Evolutionary conservation across 2,329 filamentous ascomycete genomes (phyloP).

Genomic region (Fusarium sp.): DNA sequence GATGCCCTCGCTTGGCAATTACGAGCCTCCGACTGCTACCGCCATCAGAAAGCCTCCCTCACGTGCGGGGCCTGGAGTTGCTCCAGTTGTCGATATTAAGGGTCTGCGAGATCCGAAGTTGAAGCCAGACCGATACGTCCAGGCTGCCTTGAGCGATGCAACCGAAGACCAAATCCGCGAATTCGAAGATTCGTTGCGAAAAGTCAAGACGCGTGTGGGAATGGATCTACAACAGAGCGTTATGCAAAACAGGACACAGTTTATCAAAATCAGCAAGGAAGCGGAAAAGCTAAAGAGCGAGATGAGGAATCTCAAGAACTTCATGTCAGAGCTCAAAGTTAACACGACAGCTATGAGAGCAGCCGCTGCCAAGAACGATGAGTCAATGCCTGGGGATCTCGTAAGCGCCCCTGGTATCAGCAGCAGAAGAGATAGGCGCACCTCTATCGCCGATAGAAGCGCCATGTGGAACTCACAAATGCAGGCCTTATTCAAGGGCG

Average conservation of each 20-base stretch:
- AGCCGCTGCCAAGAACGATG: constrained; percentile 63
- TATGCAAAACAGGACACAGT: constrained; percentile 96
- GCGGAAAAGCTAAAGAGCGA: constrained; percentile 97
- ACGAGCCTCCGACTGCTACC: constrained; percentile 55
- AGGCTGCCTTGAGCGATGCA: constrained; percentile 80
- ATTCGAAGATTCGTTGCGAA: constrained; percentile 79
- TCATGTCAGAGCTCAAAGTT: constrained; percentile 91
- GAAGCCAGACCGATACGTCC: constrained; percentile 80
- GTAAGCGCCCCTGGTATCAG: constrained; percentile 56
- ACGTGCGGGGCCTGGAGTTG: constrained; percentile 56
- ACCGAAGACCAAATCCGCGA: constrained; percentile 87
- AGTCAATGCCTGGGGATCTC: constrained; percentile 62
- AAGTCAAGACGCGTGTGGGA: constrained; percentile 80
- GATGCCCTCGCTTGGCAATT: constrained; percentile 69
- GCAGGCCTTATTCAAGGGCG: constrained; percentile 87
- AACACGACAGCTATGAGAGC: constrained; percentile 75
- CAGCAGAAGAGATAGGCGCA: constrained; percentile 84
- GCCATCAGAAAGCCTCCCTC: constrained; percentile 62
- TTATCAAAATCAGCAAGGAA: constrained; percentile 99
- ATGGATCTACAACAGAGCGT: constrained; percentile 93
- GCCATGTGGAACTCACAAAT: constrained; percentile 76
- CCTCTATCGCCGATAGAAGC: constrained; percentile 80
- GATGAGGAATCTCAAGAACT: constrained; percentile 87
- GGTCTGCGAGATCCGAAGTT: constrained; percentile 83
- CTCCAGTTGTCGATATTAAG: constrained; percentile 78